Evolutionary conservation across 78 protist genomes (phyloP).

Genomic region (Dictyostelium capitatum): DNA sequence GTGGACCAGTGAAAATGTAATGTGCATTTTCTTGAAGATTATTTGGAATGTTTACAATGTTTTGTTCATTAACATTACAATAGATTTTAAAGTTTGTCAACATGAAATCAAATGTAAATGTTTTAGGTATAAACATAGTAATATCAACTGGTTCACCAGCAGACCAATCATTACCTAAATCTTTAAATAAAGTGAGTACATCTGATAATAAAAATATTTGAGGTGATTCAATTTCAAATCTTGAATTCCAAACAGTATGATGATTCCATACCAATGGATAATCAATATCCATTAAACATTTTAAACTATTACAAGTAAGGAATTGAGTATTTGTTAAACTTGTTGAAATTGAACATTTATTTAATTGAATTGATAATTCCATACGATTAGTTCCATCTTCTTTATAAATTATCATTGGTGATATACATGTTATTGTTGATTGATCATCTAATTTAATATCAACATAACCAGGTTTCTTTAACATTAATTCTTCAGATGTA

Average conservation of each 20-base stretch:
- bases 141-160: conserved; percentile 79
- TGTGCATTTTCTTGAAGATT: conserved; percentile 78
- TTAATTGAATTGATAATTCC: not conserved
- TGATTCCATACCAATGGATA: conserved; percentile 81
- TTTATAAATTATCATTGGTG: conserved; percentile 16
- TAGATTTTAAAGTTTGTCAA: conserved; percentile 39
- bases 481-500: conserved; percentile 18
- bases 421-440: conserved; percentile 8
- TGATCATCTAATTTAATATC: conserved; percentile 63
- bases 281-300: not conserved
- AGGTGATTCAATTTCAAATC: conserved; percentile 24
- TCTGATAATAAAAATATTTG: conserved; percentile 69
- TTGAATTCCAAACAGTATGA: conserved; percentile 49
- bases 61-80: conserved; percentile 82
- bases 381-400: not conserved
- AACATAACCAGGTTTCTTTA: conserved; percentile 48
- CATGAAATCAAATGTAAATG: conserved; percentile 11
- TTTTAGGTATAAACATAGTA: conserved; percentile 64
- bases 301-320: not conserved
- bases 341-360: conserved; percentile 21
- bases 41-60: conserved; percentile 70
- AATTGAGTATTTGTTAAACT: conserved; percentile 61
- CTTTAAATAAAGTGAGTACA: conserved; percentile 51
- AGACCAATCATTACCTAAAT: conserved; percentile 76
- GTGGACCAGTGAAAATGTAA: conserved; percentile 64